Base-by-base conservation (phyloP, 2,329 filamentous ascomycete species). In the Fusarium bulbicola region DNA sequence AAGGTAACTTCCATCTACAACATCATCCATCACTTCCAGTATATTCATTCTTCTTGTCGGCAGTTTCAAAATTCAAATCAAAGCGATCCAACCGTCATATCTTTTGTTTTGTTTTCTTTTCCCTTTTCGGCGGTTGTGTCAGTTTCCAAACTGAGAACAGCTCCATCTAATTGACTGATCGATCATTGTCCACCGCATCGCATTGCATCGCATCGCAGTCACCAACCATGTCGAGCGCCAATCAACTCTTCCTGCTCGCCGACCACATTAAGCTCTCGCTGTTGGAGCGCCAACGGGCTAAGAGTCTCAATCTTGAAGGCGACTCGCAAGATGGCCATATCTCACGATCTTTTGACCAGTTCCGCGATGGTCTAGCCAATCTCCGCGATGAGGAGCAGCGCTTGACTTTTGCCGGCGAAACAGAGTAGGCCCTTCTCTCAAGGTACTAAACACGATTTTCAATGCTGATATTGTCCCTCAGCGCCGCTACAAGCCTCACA, bases 211-310 rank as follows among this genome's bases (percentile, higher is more conserved):
- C 32, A 63, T 54, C 54, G 36, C 32, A 62, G 16, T 43, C 59
- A 36, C 28, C 66, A 68, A 59, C 61, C 63, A 83, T 83, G 81
- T 80, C 81, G 45, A 91, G 88, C 76, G 83, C 88, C 43, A 91
- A 90, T 79, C 95, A 98, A 82, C 92, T 98, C 75, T 94, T 95
- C 81, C 92, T 98, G 60, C 90, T 98, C 65, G 94, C 95, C 79
- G 96, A 99, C 84, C 95, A 98, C 83, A 93, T 98, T 87, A 98
- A 98, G 84, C 90, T 98, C 70, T 97, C 95, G 20, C 88, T 99
- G 21, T 91, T 98, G 32, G 96, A 98, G 85, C 91, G 95, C 66
- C 92, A 97, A 84, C 92, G 95, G 66, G 94, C 95, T 54, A 90
- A 94, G 77, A 93, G 91, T 20, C 88, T 97, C 49, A 91, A 94